phyloP scores from a whole-genome alignment of 192 early-diverging fungal genomes.

The Coemansia sp. region DNA sequence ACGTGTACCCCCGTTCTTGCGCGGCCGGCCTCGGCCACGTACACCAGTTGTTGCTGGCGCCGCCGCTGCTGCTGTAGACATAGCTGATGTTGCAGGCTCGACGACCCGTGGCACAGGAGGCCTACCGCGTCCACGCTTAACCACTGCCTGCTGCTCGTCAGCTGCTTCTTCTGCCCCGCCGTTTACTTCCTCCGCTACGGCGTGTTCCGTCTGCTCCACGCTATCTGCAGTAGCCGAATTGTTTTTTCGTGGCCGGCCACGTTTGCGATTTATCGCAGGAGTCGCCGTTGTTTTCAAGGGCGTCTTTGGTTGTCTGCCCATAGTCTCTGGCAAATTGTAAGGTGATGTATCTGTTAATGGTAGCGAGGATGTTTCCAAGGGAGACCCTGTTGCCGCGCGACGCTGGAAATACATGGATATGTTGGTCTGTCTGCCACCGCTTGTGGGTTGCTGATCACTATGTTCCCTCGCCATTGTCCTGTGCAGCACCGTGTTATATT shows the following conservation, averaged over 20 bases:
- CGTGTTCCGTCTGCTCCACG: too few relatives aligned
- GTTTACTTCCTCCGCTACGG: too few relatives aligned
- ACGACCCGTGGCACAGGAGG: too few relatives aligned
- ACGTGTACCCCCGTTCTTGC: background rate
- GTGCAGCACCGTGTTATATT: too few relatives aligned
- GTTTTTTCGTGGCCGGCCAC: conserved; percentile 4
- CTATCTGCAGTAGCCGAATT: background rate
- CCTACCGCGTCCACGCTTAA: too few relatives aligned
- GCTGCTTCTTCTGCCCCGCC: too few relatives aligned
- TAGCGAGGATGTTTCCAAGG: background rate
- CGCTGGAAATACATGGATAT: background rate
- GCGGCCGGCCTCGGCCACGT: background rate
- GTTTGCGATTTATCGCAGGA: background rate
- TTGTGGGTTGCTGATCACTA: conserved; percentile 2
- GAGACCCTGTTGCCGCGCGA: background rate
- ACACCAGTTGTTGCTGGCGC: too few relatives aligned
- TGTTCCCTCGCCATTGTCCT: too few relatives aligned
- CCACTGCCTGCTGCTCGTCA: too few relatives aligned
- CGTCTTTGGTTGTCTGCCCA: background rate
- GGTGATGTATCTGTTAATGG: background rate
- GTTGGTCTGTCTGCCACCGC: conserved; percentile 1
- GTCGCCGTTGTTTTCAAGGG: background rate
- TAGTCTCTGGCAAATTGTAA: background rate
- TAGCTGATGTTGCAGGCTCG: too few relatives aligned
- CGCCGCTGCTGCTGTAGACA: too few relatives aligned